A percentile compares a stretch with the other conserved stretches of the same genome.
These are phyloP conservation scores for Phytophthora hybrid DNA, from an alignment of 352 stramenopile species.

Conservation along the genomic window DNA sequence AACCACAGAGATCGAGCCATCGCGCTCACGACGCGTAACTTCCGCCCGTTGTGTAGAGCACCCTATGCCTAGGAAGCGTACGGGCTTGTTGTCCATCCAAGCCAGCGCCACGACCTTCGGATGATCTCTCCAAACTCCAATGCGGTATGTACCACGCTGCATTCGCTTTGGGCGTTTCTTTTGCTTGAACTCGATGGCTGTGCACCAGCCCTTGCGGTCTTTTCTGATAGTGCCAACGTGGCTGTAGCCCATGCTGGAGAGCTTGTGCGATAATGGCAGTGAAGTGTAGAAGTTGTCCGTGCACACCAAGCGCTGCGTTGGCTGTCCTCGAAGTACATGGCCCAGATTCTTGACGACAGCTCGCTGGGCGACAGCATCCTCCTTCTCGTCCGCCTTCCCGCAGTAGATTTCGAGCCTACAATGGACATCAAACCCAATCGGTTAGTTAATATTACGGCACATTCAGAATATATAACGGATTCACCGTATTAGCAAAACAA, in stretches of 20 bases:
- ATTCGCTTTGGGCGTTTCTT: constrained; percentile 16
- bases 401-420: background rate
- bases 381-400: background rate
- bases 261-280: constrained; percentile 16
- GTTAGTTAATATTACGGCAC: background rate
- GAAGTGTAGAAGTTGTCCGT: constrained; percentile 18
- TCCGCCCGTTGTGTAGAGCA: no score
- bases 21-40: no score
- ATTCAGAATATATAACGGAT: background rate
- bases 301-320: background rate
- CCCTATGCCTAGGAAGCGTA: no score
- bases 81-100: constrained; percentile 20
- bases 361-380: background rate
- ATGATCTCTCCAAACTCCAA: constrained; percentile 6
- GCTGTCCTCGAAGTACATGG: constrained; percentile 12
- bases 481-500: constrained; percentile 1
- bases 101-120: constrained; percentile 13
- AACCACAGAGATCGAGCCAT: no score
- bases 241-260: constrained; percentile 11
- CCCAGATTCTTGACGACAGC: background rate
- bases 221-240: constrained; percentile 25
- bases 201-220: constrained; percentile 19
- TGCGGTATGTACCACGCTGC: constrained; percentile 3
- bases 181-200: constrained; percentile 18
- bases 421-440: background rate